Conservation (phyloP, 2,329 filamentous ascomycete genomes). For the Paracoccidioides lutzii region DNA sequence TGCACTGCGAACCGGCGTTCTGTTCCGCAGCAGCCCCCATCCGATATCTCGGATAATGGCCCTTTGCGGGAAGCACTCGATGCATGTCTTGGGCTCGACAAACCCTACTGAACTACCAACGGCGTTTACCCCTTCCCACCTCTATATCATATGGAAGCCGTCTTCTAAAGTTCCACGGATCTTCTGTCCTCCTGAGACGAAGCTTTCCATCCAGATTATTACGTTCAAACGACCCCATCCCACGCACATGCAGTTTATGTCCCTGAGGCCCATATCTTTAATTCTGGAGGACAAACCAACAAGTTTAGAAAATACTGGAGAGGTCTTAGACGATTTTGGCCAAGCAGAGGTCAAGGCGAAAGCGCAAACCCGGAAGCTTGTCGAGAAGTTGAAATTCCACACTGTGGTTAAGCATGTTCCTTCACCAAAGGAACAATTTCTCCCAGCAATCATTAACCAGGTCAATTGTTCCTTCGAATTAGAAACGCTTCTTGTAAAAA, state of each 20-base stretch:
- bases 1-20: slow-evolving; percentile 68
- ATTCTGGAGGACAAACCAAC: slow-evolving; percentile 62
- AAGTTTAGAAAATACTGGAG: slow-evolving; percentile 20
- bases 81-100: slow-evolving; percentile 75
- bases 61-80: slow-evolving; percentile 66
- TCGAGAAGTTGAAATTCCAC: slow-evolving; percentile 79
- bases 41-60: slow-evolving; percentile 68
- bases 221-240: slow-evolving; percentile 79
- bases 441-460: slow-evolving; percentile 75
- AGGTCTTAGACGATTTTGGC: slow-evolving; percentile 47
- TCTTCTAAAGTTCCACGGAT: slow-evolving; percentile 53
- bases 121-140: slow-evolving; percentile 54
- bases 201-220: slow-evolving; percentile 70
- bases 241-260: slow-evolving; percentile 90
- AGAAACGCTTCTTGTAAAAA: slow-evolving; percentile 72
- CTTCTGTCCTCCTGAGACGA: slow-evolving; percentile 50
- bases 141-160: slow-evolving; percentile 46
- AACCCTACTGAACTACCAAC: slow-evolving; percentile 46
- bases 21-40: slow-evolving; percentile 72
- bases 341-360: slow-evolving; percentile 59
- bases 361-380: slow-evolving; percentile 51
- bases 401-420: slow-evolving; percentile 64
- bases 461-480: slow-evolving; percentile 94
- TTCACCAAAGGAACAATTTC: slow-evolving; percentile 68
- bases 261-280: slow-evolving; percentile 74